phyloP scores from a whole-genome alignment of 2,329 filamentous ascomycete species.

The Cytospora paraplurivora region DNA sequence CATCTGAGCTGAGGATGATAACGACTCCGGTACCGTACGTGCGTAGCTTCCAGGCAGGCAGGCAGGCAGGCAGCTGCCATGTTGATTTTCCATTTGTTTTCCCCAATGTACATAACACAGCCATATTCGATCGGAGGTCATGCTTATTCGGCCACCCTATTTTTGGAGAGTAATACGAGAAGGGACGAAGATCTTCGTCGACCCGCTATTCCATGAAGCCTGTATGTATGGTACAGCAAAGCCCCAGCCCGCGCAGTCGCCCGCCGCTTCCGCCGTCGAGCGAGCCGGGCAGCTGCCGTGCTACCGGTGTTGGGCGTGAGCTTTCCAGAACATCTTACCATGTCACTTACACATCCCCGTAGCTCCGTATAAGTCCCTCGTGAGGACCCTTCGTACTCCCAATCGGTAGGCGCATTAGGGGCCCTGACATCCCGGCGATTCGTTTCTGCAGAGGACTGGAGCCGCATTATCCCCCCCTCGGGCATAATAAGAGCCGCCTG shows the following conservation, averaged over 20 bases:
- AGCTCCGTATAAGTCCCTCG: not conserved
- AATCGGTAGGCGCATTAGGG: not conserved
- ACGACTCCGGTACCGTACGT: no score
- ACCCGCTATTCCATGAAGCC: not conserved
- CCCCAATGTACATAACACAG: not conserved
- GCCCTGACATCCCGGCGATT: not conserved
- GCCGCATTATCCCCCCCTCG: not conserved
- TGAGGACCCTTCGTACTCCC: not conserved
- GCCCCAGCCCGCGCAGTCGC: not conserved
- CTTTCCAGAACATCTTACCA: not conserved
- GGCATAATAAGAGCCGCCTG: not conserved
- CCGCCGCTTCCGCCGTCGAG: not conserved
- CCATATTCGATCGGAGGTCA: not conserved
- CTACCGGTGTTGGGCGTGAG: not conserved
- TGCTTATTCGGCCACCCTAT: not conserved
- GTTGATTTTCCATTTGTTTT: not conserved
- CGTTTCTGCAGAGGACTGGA: not conserved
- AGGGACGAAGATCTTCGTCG: not conserved
- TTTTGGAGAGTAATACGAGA: conserved; percentile 5
- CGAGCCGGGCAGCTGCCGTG: not conserved
- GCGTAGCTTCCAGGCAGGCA: no score
- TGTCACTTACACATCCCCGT: not conserved
- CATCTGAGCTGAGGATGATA: no score
- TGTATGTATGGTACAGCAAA: not conserved
- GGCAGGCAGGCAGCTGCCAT: not conserved